These are phyloP conservation scores for Cutaneotrichosporon sp. DNA, from an alignment of 1,284 basidiomycete genomes.

Conservation along the genomic window DNA sequence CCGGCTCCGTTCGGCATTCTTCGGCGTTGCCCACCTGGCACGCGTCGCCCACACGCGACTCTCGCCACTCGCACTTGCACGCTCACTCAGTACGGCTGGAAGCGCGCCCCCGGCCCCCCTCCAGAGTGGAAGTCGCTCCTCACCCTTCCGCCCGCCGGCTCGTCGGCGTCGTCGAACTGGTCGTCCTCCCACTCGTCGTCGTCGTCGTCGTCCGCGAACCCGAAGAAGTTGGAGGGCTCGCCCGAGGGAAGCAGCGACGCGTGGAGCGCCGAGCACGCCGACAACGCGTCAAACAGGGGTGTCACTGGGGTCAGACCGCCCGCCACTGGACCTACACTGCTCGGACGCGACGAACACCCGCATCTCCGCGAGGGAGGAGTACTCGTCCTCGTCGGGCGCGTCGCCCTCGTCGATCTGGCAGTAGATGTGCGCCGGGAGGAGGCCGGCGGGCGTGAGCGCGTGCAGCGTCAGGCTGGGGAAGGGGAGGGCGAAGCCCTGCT, in stretches of 20 bases:
- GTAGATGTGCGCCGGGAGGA: slow-evolving; percentile 69
- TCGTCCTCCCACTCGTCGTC: slow-evolving; percentile 21
- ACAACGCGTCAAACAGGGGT: slow-evolving; percentile 81
- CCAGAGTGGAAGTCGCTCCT: slow-evolving; percentile 80
- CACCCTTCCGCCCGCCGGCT: slow-evolving; percentile 79
- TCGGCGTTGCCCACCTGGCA: neutral
- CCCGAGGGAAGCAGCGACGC: slow-evolving; percentile 65
- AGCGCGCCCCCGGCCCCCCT: slow-evolving; percentile 64
- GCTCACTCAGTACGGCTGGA: slow-evolving; percentile 73
- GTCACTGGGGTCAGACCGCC: slow-evolving; percentile 64
- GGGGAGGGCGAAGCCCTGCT: slow-evolving; percentile 70
- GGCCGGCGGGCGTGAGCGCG: slow-evolving; percentile 69
- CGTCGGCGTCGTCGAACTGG: slow-evolving; percentile 56
- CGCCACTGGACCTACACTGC: slow-evolving; percentile 61
- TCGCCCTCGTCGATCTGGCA: slow-evolving; percentile 76
- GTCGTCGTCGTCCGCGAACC: slow-evolving; percentile 29
- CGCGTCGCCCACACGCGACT: slow-evolving; percentile 29
- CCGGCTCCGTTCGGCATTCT: neutral
- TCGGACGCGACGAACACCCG: slow-evolving; percentile 66
- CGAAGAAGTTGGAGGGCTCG: slow-evolving; percentile 48
- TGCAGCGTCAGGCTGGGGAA: slow-evolving; percentile 87
- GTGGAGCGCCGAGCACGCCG: slow-evolving; percentile 84
- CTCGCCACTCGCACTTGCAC: neutral
- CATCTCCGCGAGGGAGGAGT: slow-evolving; percentile 70
- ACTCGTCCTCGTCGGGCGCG: slow-evolving; percentile 57